Percentiles rank a stretch among this genome's conserved stretches.
Evolutionary conservation across 2,329 filamentous ascomycete genomes (phyloP).

Genomic region (Botrytis medusae): DNA sequence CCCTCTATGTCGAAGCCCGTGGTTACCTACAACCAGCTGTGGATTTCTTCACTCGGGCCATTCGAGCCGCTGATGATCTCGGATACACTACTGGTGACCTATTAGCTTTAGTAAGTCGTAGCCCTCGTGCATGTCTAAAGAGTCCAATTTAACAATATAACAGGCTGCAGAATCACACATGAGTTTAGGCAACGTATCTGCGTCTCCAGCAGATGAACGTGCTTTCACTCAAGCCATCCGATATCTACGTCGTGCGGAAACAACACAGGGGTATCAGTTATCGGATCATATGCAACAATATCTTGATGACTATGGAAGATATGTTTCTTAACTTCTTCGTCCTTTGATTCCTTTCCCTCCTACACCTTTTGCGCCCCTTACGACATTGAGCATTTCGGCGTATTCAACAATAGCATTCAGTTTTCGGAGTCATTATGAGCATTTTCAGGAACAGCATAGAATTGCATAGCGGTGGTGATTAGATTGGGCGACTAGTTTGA

Average conservation of each 20-base stretch:
- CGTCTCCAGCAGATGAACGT: constrained; percentile 44
- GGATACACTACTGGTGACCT: constrained; percentile 44
- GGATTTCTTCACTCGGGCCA: constrained; percentile 51
- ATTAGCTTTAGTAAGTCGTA: constrained; percentile 44
- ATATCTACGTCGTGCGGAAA: constrained; percentile 46
- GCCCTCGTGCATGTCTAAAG: background rate
- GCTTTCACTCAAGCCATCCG: constrained; percentile 48
- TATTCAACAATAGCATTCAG: background rate
- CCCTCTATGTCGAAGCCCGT: constrained; percentile 52
- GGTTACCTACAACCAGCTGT: constrained; percentile 51
- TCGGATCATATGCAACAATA: constrained; percentile 50
- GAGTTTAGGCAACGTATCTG: constrained; percentile 52
- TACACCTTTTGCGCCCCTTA: background rate
- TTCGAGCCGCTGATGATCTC: constrained; percentile 45
- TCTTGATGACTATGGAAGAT: constrained; percentile 47
- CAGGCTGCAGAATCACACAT: constrained; percentile 53
- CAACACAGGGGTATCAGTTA: constrained; percentile 45
- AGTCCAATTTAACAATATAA: background rate
- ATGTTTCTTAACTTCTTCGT: constrained; percentile 30
- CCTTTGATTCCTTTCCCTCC: background rate
- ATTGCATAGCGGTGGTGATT: background rate
- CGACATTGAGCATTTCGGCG: constrained; percentile 1
- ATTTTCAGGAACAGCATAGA: background rate
- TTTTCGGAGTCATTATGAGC: background rate
- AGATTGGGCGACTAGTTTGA: background rate